Percentiles rank a stretch among this genome's conserved stretches.
Conservation (phyloP, 169 alveolate species). For the Perkinsus olseni region DNA sequence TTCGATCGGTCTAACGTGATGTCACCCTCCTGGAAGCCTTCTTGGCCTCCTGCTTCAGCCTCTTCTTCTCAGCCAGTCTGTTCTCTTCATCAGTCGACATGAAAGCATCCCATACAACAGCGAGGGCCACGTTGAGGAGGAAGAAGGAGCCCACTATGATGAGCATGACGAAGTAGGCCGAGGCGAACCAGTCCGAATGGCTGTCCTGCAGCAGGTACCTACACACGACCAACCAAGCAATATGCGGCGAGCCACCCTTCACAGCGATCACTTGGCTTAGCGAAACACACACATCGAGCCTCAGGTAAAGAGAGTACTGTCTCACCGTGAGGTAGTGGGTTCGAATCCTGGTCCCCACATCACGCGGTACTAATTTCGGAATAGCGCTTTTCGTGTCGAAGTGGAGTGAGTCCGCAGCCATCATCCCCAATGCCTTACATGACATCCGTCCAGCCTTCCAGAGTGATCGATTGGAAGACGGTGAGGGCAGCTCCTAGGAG, state of each 20-base stretch:
- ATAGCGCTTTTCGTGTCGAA: too few relatives aligned
- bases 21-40: background rate
- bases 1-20: background rate
- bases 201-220: constrained; percentile 1
- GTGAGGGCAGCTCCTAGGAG: constrained; percentile 5
- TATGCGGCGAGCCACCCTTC: too few relatives aligned
- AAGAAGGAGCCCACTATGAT: constrained; percentile 7
- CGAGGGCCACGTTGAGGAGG: constrained; percentile 14
- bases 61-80: background rate
- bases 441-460: constrained; percentile 49
- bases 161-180: background rate
- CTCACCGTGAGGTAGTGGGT: too few relatives aligned
- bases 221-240: background rate
- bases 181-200: constrained; percentile 10
- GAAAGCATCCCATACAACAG: constrained; percentile 15
- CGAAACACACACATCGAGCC: too few relatives aligned
- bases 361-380: too few relatives aligned
- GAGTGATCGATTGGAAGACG: constrained; percentile 23
- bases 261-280: too few relatives aligned
- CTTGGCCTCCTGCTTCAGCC: background rate
- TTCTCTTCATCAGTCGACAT: background rate
- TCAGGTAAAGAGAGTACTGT: too few relatives aligned
- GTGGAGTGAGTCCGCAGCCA: background rate
- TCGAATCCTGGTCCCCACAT: too few relatives aligned
- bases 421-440: constrained; percentile 33